These are phyloP conservation scores for Termitomyces sp. DNA, from an alignment of 768 basidiomycete species.

Conservation along the genomic window DNA sequence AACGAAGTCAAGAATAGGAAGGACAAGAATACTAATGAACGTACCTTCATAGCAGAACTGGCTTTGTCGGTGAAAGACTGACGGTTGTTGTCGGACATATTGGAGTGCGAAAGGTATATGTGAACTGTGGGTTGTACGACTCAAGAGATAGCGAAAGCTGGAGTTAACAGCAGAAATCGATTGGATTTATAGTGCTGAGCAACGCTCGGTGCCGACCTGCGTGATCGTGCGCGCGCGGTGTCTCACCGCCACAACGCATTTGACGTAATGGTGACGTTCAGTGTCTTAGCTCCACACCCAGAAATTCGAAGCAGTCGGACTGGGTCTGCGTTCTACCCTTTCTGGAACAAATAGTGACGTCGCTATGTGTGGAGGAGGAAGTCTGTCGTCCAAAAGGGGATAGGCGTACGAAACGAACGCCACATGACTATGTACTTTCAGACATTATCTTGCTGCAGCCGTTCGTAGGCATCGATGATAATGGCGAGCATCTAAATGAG, in stretches of 20 bases:
- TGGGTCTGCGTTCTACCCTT: background rate
- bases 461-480: too few relatives aligned
- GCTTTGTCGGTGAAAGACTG: slow-evolving; percentile 61
- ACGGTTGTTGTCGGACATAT: slow-evolving; percentile 54
- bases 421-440: background rate
- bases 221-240: background rate
- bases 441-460: background rate
- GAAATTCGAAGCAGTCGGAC: background rate
- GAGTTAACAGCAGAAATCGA: too few relatives aligned
- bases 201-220: background rate
- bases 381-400: background rate
- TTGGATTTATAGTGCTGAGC: background rate
- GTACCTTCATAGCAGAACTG: slow-evolving; percentile 45
- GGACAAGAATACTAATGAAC: background rate
- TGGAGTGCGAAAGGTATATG: slow-evolving; percentile 4
- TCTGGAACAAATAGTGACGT: background rate
- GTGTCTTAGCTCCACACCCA: background rate
- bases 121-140: background rate
- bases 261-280: background rate
- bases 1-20: background rate
- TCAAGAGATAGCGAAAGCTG: background rate
- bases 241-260: background rate
- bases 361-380: background rate
- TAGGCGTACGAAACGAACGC: background rate
- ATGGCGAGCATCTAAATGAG: background rate